Evolutionary conservation across 805 yeast genomes (phyloP).

Genomic region (Suhomyces canberraensis): DNA sequence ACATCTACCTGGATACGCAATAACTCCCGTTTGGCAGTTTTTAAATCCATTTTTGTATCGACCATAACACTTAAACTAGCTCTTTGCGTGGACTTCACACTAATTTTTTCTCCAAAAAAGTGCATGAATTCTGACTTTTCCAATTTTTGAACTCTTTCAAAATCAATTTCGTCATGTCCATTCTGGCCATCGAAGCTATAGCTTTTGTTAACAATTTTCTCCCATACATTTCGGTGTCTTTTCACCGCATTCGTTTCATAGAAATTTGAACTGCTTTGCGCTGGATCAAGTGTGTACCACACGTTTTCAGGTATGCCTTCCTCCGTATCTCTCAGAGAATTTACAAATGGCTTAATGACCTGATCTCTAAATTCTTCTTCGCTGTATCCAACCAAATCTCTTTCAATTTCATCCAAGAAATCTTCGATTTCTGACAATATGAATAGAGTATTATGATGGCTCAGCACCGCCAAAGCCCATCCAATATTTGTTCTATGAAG

Average conservation of each 20-base stretch:
- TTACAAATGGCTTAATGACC: slow-evolving; percentile 37
- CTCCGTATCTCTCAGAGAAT: too few species aligned
- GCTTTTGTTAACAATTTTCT: slow-evolving; percentile 44
- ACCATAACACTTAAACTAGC: slow-evolving; percentile 12
- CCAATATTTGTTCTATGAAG: slow-evolving; percentile 53
- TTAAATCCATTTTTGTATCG: slow-evolving; percentile 9
- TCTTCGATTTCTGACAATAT: slow-evolving; percentile 46
- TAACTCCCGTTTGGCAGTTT: neutral
- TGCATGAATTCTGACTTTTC: slow-evolving; percentile 16
- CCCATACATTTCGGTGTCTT: slow-evolving; percentile 48
- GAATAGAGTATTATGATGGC: too few species aligned
- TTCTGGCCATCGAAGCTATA: slow-evolving; percentile 36
- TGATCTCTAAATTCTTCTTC: slow-evolving; percentile 32
- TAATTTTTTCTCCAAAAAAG: slow-evolving; percentile 11
- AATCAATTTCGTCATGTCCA: slow-evolving; percentile 35
- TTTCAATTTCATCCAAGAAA: slow-evolving; percentile 43
- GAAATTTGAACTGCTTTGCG: slow-evolving; percentile 25
- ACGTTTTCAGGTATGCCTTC: too few species aligned
- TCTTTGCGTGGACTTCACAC: slow-evolving; percentile 12
- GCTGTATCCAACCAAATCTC: slow-evolving; percentile 22
- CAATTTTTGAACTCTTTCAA: slow-evolving; percentile 24
- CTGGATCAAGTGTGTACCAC: slow-evolving; percentile 22
- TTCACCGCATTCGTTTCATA: slow-evolving; percentile 9
- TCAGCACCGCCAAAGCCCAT: too few species aligned
- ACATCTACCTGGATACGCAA: neutral